Evolutionary conservation across 495 filamentous ascomycete genomes (phyloP), one percentile per base, ranked within the genome.

Genomic region (Aspergillus nanangensis): DNA sequence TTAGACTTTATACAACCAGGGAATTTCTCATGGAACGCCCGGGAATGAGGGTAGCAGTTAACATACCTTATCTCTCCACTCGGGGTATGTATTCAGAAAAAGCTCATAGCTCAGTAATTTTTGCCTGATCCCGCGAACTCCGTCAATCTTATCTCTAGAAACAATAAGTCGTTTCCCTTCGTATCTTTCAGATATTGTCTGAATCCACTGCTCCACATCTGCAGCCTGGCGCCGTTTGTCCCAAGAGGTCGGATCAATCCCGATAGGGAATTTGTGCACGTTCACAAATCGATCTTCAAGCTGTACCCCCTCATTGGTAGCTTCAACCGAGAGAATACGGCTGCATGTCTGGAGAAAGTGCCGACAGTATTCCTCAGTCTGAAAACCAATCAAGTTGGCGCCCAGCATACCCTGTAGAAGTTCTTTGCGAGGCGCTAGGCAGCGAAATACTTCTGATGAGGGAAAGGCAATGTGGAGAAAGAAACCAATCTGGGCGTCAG

Each of bases 271-370:
- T 10, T 78, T 85, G 43, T 79, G 74, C 34, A 95, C 88, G 47
- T 95, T 87, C 35, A 96, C 87, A 55, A 95, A 95, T 1, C 87
- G 88, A 53, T 95, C 85, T 49, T 95, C 90, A n/a, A 95, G 72
- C 61, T 95, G 87, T 7, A 96, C 71, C 2, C 91, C 90, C 38
- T 95, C 85, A 23, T 79, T 82, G 3, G 88, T 92, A 8, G 90
- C 88, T 61, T 96, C 91, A 10, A 94, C 86, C 24, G 78, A 81
- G 7, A 96, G 78, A 9, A 96, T 74, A 14, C 91, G 82, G 55
- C 88, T 95, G 74, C 90, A 95, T 3, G 91, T 96, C 66, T 93
- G 88, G 37, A 95, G 72, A 63, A 96, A 96, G 61, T 96, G 91
- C 8, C 89, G 81, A 3, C 87, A 84, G 66, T 96, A 96, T 62